Evolutionary conservation across 2,329 filamentous ascomycete species (phyloP), one percentile per base, ranked within the genome.

Genomic region (Colletotrichum sp.): DNA sequence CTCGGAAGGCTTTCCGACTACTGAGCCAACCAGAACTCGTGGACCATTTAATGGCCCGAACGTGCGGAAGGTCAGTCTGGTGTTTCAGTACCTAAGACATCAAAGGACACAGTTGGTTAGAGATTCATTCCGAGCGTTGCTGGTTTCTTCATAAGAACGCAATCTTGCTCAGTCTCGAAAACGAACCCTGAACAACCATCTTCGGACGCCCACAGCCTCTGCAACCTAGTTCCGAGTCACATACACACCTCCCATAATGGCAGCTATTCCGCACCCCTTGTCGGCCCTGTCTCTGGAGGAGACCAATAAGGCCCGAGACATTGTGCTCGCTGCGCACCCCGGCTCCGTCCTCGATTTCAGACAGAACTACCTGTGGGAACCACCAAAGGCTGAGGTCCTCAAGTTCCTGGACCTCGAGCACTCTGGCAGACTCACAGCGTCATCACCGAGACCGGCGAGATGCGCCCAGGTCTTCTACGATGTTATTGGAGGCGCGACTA

Each of bases 281-380:
- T 84, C 83, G 7, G 78, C 79, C 1, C 78, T 85, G 6, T 79
- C 77, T 18, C 24, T 78, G 39, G 72, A 78, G 13, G 84, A 85
- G 75, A 83, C 81, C 30, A 78, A 84, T 65, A 76, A 81, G 64
- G 85, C 86, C 1, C 83, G 84, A 4, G 80, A 83, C 52, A 76
- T 82, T 3, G 83, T 87, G 6, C 77, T 83, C 16, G 70, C 72
- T 5, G 73, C 81, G 9, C 80, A 85, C 32, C 78, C 82, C 3
- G 81, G 79, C 4, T 75, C 82, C 1, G 82, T 78, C 3, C 74
- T 82, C 6, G 81, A 83, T 66, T 90, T 89, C 78, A 84, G 87
- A 8, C 84, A 86, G 55, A 87, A 89, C 75, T 87, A 86, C 1
- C 83, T 90, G 8, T 80, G 79, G 30, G 88, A 90, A 75, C 88